Evolutionary conservation across 2,329 filamentous ascomycete genomes (phyloP), one percentile per base, ranked within the genome.

Genomic region (Epichloe amarillans): DNA sequence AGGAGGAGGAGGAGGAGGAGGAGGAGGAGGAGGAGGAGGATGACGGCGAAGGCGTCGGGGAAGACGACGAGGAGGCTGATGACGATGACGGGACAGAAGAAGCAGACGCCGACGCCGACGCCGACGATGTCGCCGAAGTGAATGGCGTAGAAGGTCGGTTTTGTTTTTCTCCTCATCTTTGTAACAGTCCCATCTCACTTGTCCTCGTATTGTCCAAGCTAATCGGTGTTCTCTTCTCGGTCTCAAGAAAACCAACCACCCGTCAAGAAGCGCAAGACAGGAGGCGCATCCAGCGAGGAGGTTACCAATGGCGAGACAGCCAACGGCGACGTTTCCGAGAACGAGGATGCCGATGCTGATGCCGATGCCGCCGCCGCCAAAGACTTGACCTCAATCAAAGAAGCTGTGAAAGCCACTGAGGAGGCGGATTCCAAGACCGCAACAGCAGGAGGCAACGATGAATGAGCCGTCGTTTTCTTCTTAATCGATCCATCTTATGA

Each of bases 261-360:
- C 38, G 69, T 69, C 51, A 77, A 77, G 68, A 76, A 75, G 66
- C 69, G 68, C 58, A 77, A 75, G 70, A 74, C 71, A 26, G 63
- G 58, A 51, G 58, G 64, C 23, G 62, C 62, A 26, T 57, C 61
- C 21, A 61, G 54, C 19, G 61, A 61, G 45, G 61, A 60, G 42
- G 60, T 57, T 14, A 53, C 60, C 43, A 66, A 68, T 55, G 66
- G 66, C 53, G 59, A 68, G 15, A 67, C 60, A n/a, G 61, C 59
- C 21, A 63, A 59, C 19, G 64, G 62, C 1, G 62, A 59, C 4
- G 67, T 66, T 0, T 46, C 46, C 2, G 17, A 46, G 12, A 37
- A 51, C 37, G 66, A 66, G 1, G 66, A 67, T 12, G 63, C 63
- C 2, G 65, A 63, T 11, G 64, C 56, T 0, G 64, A 46, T 26